Conservation (phyloP, 2,329 filamentous ascomycete species). For the Leptodontidium sp. region DNA sequence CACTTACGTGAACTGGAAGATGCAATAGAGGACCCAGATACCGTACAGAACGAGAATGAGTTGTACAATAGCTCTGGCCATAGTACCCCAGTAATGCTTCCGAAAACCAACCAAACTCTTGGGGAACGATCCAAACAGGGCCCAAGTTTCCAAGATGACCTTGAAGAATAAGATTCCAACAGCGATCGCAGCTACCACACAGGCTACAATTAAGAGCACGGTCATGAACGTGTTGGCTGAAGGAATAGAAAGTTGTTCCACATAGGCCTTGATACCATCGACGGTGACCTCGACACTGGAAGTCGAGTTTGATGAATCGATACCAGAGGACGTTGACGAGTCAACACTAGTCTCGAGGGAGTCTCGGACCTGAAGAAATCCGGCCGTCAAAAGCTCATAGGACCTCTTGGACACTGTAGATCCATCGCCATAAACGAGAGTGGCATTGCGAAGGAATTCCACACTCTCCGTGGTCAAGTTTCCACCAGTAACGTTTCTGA, state of each 20-base stretch:
- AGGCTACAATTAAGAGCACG: slow-evolving; percentile 85
- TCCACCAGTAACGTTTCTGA: slow-evolving; percentile 82
- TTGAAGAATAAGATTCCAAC: slow-evolving; percentile 90
- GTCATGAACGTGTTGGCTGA: slow-evolving; percentile 96
- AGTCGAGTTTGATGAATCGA: slow-evolving; percentile 36
- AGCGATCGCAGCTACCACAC: slow-evolving; percentile 82
- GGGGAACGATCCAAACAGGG: slow-evolving; percentile 87
- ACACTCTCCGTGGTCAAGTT: slow-evolving; percentile 86
- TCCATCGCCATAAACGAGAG: slow-evolving; percentile 73
- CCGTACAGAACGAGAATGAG: slow-evolving; percentile 93
- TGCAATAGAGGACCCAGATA: slow-evolving; percentile 93
- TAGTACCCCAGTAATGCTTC: slow-evolving; percentile 94
- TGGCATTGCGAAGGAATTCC: slow-evolving; percentile 76
- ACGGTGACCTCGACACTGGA: slow-evolving; percentile 60
- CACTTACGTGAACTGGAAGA: slow-evolving; percentile 83
- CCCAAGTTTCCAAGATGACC: slow-evolving; percentile 89
- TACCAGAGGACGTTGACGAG: slow-evolving; percentile 43
- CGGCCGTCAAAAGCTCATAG: slow-evolving; percentile 52
- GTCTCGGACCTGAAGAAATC: slow-evolving; percentile 62
- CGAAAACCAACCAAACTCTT: slow-evolving; percentile 83
- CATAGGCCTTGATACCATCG: slow-evolving; percentile 80
- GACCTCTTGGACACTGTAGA: slow-evolving; percentile 66
- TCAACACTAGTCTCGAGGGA: slow-evolving; percentile 58
- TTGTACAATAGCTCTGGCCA: slow-evolving; percentile 87
- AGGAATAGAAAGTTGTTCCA: slow-evolving; percentile 85